phyloP scores from a whole-genome alignment of 2,329 filamentous ascomycete species.

The Bimuria novae-zelandiae region DNA sequence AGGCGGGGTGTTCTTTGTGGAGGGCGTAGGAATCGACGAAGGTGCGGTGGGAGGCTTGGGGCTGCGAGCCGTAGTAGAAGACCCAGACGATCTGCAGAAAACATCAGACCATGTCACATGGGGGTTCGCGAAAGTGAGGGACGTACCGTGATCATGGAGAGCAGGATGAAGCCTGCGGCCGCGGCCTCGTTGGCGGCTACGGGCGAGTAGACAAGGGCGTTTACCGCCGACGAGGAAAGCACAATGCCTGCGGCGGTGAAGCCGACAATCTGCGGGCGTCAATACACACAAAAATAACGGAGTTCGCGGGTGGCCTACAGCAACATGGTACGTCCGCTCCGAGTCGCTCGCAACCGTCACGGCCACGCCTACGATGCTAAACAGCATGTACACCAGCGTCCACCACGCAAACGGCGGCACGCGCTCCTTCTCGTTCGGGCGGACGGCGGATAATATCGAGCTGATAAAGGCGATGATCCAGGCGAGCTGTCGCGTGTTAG shows the following conservation, averaged over 20 bases:
- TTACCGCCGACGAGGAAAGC: slow-evolving; percentile 83
- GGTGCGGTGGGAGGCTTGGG: slow-evolving; percentile 80
- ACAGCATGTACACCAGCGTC: slow-evolving; percentile 83
- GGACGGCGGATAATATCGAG: slow-evolving; percentile 73
- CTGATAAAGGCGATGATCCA: slow-evolving; percentile 93
- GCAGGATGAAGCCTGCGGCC: slow-evolving; percentile 88
- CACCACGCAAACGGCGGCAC: slow-evolving; percentile 76
- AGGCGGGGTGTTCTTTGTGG: slow-evolving; percentile 76
- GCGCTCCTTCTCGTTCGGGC: slow-evolving; percentile 63
- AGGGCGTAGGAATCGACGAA: slow-evolving; percentile 96
- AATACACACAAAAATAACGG: background rate
- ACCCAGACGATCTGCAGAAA: slow-evolving; percentile 99
- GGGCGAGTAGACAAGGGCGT: slow-evolving; percentile 78
- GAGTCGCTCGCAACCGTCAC: slow-evolving; percentile 84
- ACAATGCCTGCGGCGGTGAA: slow-evolving; percentile 84
- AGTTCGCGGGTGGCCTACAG: slow-evolving; percentile 56
- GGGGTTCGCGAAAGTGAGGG: background rate
- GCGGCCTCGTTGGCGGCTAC: slow-evolving; percentile 79
- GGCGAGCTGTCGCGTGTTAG: slow-evolving; percentile 68
- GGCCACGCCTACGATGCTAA: slow-evolving; percentile 78
- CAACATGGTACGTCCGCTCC: slow-evolving; percentile 87
- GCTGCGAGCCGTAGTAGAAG: slow-evolving; percentile 96
- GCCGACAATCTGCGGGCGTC: slow-evolving; percentile 68
- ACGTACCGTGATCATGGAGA: slow-evolving; percentile 90
- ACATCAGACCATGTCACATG: too few species aligned